Evolutionary conservation across 257 asterid species (phyloP).

Genomic region (Solanum medicagineum): DNA sequence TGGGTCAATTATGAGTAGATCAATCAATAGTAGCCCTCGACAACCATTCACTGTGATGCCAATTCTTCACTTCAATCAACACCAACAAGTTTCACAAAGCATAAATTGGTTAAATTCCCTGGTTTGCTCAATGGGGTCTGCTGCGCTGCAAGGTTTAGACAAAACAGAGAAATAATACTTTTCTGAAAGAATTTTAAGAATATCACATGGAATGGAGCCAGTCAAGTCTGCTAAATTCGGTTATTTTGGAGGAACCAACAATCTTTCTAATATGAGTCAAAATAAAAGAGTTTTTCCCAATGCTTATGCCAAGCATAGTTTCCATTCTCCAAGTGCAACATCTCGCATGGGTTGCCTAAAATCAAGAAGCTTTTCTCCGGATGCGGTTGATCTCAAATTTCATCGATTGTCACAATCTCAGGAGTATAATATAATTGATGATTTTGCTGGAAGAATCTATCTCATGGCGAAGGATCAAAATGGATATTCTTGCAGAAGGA

Average conservation of each 20-base stretch:
- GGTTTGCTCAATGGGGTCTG: not conserved
- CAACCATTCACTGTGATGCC: not conserved
- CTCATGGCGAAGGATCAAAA: constrained; percentile 77
- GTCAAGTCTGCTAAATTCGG: not conserved
- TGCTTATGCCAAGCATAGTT: not conserved
- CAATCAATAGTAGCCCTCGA: not conserved
- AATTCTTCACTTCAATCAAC: not conserved
- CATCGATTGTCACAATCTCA: not conserved
- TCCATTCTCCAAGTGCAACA: not conserved
- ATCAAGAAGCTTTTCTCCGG: not conserved
- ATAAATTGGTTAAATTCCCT: not conserved
- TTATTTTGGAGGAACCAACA: not conserved
- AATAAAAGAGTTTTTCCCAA: not conserved
- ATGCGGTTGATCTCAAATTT: not conserved
- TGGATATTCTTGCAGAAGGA: constrained; percentile 92
- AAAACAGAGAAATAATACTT: not conserved
- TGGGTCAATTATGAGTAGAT: no score
- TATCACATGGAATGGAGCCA: not conserved
- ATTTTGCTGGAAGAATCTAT: constrained; percentile 9
- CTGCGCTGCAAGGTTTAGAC: not conserved
- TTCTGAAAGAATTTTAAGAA: not conserved
- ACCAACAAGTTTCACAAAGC: not conserved
- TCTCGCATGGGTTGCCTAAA: not conserved
- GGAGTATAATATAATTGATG: not conserved
- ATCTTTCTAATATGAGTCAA: not conserved